phyloP scores from a whole-genome alignment of 768 basidiomycete species.

The Boletus coccyginus region DNA sequence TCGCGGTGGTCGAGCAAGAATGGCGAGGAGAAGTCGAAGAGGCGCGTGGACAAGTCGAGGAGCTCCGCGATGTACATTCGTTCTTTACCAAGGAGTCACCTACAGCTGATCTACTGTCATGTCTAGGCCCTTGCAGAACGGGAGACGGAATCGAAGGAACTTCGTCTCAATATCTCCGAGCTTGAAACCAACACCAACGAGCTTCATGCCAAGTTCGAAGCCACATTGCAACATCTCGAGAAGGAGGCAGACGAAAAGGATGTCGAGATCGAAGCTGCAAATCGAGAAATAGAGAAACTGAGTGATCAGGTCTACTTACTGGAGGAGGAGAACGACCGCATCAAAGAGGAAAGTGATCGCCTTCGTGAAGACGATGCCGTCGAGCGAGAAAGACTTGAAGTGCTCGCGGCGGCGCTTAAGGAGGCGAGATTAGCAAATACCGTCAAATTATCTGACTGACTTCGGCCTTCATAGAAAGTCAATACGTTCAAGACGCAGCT shows the following conservation, averaged over 20 bases:
- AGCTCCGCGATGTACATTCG: conserved; percentile 64
- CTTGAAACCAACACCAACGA: conserved; percentile 71
- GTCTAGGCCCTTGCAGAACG: conserved; percentile 70
- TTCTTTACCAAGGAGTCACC: background rate
- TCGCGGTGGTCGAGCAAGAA: conserved; percentile 73
- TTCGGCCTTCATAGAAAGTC: conserved; percentile 56
- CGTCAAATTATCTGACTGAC: background rate
- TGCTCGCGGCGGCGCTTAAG: conserved; percentile 69
- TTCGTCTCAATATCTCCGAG: conserved; percentile 70
- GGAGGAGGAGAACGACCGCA: conserved; percentile 81
- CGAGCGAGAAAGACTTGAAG: conserved; percentile 69
- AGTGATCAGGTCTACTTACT: conserved; percentile 78
- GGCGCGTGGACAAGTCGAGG: conserved; percentile 72
- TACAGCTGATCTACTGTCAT: conserved; percentile 1
- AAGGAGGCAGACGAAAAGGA: conserved; percentile 79
- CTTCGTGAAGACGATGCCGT: conserved; percentile 68
- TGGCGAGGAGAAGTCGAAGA: conserved; percentile 90
- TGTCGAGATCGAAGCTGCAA: conserved; percentile 67
- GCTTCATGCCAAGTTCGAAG: conserved; percentile 71
- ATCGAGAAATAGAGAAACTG: conserved; percentile 75
- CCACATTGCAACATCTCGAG: conserved; percentile 72
- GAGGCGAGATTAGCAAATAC: conserved; percentile 48
- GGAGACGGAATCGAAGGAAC: conserved; percentile 74
- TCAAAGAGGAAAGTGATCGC: conserved; percentile 68
- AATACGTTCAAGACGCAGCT: conserved; percentile 60